phyloP scores from a whole-genome alignment of 2,329 filamentous ascomycete species.

The Fusarium keratoplasticum region DNA sequence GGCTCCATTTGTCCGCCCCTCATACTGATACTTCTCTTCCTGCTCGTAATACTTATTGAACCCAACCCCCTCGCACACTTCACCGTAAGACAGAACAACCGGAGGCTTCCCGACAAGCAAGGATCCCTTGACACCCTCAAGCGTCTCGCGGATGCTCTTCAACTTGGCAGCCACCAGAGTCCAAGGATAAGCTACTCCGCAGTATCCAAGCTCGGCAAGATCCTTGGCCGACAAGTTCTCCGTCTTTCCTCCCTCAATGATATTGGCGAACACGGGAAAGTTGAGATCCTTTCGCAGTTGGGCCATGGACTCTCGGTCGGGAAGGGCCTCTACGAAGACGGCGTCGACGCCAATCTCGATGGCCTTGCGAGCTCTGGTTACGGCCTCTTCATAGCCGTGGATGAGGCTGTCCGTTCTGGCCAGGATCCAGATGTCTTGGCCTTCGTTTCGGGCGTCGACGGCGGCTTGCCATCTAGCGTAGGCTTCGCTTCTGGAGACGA shows the following conservation, averaged over 20 bases:
- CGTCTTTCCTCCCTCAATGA: slow-evolving; percentile 50
- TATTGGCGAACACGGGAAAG: slow-evolving; percentile 56
- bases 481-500: slow-evolving; percentile 58
- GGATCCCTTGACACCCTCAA: slow-evolving; percentile 55
- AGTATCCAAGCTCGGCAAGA: slow-evolving; percentile 52
- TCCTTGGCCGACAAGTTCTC: slow-evolving; percentile 50
- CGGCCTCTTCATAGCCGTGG: slow-evolving; percentile 58
- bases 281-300: slow-evolving; percentile 51
- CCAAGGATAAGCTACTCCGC: slow-evolving; percentile 57
- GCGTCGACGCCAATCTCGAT: slow-evolving; percentile 57
- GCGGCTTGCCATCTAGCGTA: slow-evolving; percentile 60
- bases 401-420: slow-evolving; percentile 58
- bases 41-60: slow-evolving; percentile 55
- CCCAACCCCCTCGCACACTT: slow-evolving; percentile 59
- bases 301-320: slow-evolving; percentile 56
- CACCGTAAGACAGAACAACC: slow-evolving; percentile 55
- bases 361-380: slow-evolving; percentile 54
- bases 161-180: slow-evolving; percentile 57
- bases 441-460: slow-evolving; percentile 57
- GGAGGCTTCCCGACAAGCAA: slow-evolving; percentile 55
- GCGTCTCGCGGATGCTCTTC: slow-evolving; percentile 52
- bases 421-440: slow-evolving; percentile 58
- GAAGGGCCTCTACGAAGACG: slow-evolving; percentile 58
- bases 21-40: slow-evolving; percentile 38
- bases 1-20: slow-evolving; percentile 23